Evolutionary conservation across 371 early-diverging fungal genomes (phyloP).

Genomic region (Mortierella sp.): DNA sequence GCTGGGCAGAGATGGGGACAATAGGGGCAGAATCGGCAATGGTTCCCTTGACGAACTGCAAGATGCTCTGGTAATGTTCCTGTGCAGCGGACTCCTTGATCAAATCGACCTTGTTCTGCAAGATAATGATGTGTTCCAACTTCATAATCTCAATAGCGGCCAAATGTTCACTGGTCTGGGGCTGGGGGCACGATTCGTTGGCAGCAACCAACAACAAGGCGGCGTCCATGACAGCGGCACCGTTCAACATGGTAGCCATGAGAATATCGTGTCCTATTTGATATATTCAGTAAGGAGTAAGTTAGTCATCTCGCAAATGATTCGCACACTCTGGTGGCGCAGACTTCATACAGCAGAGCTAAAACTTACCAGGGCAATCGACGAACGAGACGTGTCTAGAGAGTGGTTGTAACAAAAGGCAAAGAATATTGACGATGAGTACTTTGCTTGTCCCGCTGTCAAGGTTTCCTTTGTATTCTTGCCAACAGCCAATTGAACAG

Average conservation of each 20-base stretch:
- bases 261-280: slow-evolving; percentile 96
- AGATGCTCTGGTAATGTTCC: slow-evolving; percentile 96
- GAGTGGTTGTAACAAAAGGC: background rate
- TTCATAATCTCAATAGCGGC: slow-evolving; percentile 99
- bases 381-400: slow-evolving; percentile 99
- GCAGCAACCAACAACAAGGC: slow-evolving; percentile 99
- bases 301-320: background rate
- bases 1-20: slow-evolving; percentile 99
- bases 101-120: slow-evolving; percentile 99
- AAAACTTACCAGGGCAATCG: slow-evolving; percentile 96
- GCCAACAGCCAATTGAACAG: background rate
- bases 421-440: background rate
- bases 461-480: background rate
- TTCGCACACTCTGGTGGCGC: background rate
- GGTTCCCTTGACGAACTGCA: slow-evolving; percentile 96
- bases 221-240: slow-evolving; percentile 99
- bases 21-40: slow-evolving; percentile 98
- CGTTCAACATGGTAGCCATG: slow-evolving; percentile 99
- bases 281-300: no score
- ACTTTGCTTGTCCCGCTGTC: background rate
- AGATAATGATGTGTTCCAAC: slow-evolving; percentile 97
- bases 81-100: slow-evolving; percentile 96
- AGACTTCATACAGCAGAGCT: background rate
- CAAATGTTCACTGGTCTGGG: slow-evolving; percentile 99
- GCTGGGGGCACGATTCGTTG: slow-evolving; percentile 99